Conservation (phyloP, 169 alveolate species). For the Sarcocystis neurona region DNA sequence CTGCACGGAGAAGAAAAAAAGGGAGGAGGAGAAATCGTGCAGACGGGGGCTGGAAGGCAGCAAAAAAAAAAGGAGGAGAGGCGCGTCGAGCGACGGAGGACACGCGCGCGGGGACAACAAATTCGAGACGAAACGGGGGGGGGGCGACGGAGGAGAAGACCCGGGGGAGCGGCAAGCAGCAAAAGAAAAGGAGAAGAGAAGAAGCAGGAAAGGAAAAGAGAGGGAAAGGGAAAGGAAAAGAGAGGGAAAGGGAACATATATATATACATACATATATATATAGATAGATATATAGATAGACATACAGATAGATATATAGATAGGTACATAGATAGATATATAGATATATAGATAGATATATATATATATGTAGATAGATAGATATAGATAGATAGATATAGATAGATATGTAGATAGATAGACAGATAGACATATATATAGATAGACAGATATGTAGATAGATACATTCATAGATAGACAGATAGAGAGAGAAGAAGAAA, state of each 20-base stretch:
- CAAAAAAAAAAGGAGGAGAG: neutral
- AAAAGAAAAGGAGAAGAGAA: neutral
- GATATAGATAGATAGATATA: neutral
- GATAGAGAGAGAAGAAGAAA: neutral
- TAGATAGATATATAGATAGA: neutral
- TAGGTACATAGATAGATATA: neutral
- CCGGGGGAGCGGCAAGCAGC: neutral
- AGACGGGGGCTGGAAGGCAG: neutral
- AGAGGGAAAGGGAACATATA: neutral
- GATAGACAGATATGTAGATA: neutral
- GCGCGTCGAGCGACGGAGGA: neutral
- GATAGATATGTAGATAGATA: neutral
- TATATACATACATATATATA: too few relatives aligned
- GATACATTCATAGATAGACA: neutral
- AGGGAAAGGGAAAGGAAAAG: neutral
- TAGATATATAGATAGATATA: neutral
- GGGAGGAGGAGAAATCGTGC: neutral
- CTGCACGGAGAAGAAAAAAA: constrained; percentile 5
- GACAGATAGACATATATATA: neutral
- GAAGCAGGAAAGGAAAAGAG: neutral
- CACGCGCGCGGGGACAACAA: neutral
- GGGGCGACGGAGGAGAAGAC: neutral
- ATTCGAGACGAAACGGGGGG: neutral
- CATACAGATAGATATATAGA: neutral
- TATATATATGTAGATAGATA: neutral